Evolutionary conservation across 306 rosid species (phyloP), one percentile per base, ranked within the genome.

Genomic region (Nissolia schottii): DNA sequence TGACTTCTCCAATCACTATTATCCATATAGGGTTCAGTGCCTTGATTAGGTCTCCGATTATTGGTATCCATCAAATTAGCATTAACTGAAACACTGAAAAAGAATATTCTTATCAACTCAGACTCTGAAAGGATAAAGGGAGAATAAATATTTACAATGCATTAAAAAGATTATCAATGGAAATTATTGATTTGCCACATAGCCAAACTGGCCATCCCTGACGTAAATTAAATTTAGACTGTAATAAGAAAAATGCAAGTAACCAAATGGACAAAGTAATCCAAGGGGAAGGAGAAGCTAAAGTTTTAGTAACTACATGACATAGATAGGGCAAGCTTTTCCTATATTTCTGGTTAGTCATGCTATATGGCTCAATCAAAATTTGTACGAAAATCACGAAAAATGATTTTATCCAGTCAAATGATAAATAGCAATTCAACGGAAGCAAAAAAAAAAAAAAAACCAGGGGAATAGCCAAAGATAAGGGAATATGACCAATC

Each of bases 11-110:
- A 84, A 69, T 80, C 87, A 84, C 48, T 25, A 40, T 41, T 49
- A 41, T 84, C 87, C 78, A 77, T 84, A 32, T 25, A 41, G 48
- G 85, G 59, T 40, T 84, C 85, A 55, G 73, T 3, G 34, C 82
- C 78, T 69, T 80, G 85, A 60, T 81, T 67, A 49, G 83, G 80
- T 69, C 83, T 77, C 87, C 87, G 77, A 69, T 80, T 84, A 69
- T 80, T 77, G 59, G 27, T 73, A 67, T 77, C 83, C 85, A 83
- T 83, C 46, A 23, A 66, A 48, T 57, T 55, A 12, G 19, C 57
- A 79, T 41, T 0, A 32, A 63, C 75, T 73, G 64, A 77, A 73
- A 61, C 19, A 50, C 31, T 10, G 31, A 9, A 45, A 6, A 5
- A 14, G 31, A 70, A 59, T 20, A 22, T 49, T 64, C 11, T 27